Conservation (phyloP, 2,329 filamentous ascomycete genomes). For the Fusarium irregulare region DNA sequence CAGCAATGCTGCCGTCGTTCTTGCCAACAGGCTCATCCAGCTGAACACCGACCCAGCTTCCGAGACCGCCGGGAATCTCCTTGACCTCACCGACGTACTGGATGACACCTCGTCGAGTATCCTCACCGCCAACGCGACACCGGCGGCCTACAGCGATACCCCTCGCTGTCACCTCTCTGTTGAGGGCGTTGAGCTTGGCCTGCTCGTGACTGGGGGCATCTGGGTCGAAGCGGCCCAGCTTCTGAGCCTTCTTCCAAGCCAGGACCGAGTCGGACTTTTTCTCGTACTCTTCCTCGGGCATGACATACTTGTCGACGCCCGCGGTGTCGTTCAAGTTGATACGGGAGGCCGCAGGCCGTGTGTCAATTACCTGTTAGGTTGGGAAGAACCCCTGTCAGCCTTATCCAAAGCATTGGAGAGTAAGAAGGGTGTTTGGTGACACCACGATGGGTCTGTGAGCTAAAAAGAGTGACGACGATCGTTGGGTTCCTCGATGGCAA, state of each 20-base stretch:
- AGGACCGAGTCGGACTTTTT: slow-evolving; percentile 88
- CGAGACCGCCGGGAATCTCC: slow-evolving; percentile 74
- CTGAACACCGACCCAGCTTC: slow-evolving; percentile 78
- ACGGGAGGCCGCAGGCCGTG: slow-evolving; percentile 78
- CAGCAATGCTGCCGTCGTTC: slow-evolving; percentile 80
- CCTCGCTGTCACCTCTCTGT: slow-evolving; percentile 75
- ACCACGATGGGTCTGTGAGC: slow-evolving; percentile 24
- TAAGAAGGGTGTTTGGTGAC: slow-evolving; percentile 20
- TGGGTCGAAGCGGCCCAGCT: slow-evolving; percentile 96
- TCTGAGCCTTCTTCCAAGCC: slow-evolving; percentile 94
- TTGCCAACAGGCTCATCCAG: slow-evolving; percentile 85
- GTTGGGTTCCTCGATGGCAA: slow-evolving; percentile 11
- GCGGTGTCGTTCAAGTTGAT: slow-evolving; percentile 85
- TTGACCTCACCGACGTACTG: slow-evolving; percentile 78
- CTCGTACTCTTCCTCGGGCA: slow-evolving; percentile 89
- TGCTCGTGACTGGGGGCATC: slow-evolving; percentile 79
- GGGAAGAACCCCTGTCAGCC: slow-evolving; percentile 46
- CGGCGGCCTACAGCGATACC: slow-evolving; percentile 73
- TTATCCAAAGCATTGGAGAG: slow-evolving; percentile 40
- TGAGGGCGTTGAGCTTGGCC: slow-evolving; percentile 74
- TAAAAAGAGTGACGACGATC: slow-evolving; percentile 25
- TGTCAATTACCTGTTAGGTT: slow-evolving; percentile 76
- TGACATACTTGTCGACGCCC: slow-evolving; percentile 86
- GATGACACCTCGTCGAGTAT: slow-evolving; percentile 75
- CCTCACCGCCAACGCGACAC: slow-evolving; percentile 74